phyloP scores from a whole-genome alignment of 1,284 basidiomycete genomes.

The Marasmius tenuissimus region DNA sequence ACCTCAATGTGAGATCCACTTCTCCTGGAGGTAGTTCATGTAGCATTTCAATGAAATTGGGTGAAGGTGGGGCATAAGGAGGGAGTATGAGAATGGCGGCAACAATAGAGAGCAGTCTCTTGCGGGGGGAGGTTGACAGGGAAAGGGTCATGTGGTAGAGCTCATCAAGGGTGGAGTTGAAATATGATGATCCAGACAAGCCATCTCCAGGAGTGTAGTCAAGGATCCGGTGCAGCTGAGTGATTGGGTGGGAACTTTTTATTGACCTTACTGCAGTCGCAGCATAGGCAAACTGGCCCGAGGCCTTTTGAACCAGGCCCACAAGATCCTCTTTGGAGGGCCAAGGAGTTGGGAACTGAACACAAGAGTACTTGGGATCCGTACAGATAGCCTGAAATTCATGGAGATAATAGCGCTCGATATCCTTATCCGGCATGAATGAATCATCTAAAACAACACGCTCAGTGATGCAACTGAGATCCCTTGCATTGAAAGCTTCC shows the following conservation, averaged over 20 bases:
- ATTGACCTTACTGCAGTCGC: constrained; percentile 25
- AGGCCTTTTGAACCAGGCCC: constrained; percentile 19
- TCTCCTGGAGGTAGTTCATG: background rate
- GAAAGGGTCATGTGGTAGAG: background rate
- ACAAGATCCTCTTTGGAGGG: constrained; percentile 17
- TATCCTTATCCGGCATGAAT: background rate
- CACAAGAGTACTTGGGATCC: background rate
- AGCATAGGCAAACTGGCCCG: constrained; percentile 26
- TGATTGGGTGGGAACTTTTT: constrained; percentile 20
- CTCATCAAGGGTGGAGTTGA: constrained; percentile 23
- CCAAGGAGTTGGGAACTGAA: constrained; percentile 13
- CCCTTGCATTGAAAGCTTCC: constrained; percentile 10
- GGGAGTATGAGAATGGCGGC: background rate
- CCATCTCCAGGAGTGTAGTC: background rate
- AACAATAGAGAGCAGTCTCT: background rate
- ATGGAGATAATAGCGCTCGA: background rate
- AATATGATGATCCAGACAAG: background rate
- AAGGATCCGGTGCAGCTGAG: constrained; percentile 22
- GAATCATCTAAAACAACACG: background rate
- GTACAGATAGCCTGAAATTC: background rate
- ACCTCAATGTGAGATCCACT: background rate
- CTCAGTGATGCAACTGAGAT: background rate
- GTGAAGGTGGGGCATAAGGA: background rate
- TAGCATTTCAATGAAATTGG: background rate
- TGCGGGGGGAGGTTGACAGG: background rate